Evolutionary conservation across 345 rosid genomes (phyloP).

Genomic region (Rhodomyrtus tomentosa): DNA sequence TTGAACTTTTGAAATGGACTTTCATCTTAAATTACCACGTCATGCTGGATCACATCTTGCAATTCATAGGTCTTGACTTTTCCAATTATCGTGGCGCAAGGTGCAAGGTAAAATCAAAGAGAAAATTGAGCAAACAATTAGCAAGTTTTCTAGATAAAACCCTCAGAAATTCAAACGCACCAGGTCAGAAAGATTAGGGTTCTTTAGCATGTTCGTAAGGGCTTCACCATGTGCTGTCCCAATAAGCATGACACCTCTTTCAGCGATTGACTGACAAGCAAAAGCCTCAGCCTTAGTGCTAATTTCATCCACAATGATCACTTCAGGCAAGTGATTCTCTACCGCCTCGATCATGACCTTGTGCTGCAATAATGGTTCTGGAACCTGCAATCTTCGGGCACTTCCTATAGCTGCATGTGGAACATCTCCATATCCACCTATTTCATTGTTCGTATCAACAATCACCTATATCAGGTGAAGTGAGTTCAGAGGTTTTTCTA

Average conservation of each 20-base stretch:
- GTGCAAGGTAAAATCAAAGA: neutral
- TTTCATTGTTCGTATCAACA: slow-evolving; percentile 68
- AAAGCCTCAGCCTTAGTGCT: slow-evolving; percentile 62
- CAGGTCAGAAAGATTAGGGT: slow-evolving; percentile 48
- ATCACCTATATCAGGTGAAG: slow-evolving; percentile 27
- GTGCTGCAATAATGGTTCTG: slow-evolving; percentile 51
- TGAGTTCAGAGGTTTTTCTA: neutral
- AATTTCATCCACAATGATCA: slow-evolving; percentile 56
- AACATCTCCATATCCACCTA: slow-evolving; percentile 70
- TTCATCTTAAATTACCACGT: neutral
- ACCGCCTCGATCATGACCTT: slow-evolving; percentile 67
- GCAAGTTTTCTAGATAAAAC: neutral
- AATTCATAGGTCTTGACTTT: neutral
- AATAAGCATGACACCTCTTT: slow-evolving; percentile 59
- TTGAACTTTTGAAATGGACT: neutral
- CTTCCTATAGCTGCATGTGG: slow-evolving; percentile 70
- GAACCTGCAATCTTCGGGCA: slow-evolving; percentile 74
- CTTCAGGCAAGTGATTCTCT: slow-evolving; percentile 79
- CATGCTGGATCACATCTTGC: neutral
- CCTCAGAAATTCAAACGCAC: slow-evolving; percentile 12
- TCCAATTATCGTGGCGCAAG: neutral
- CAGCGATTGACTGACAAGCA: slow-evolving; percentile 57
- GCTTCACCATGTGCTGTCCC: slow-evolving; percentile 64
- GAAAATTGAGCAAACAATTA: neutral
- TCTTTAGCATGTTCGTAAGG: slow-evolving; percentile 48